phyloP scores from a whole-genome alignment of 805 yeast genomes.

The Candida dajiaensis region DNA sequence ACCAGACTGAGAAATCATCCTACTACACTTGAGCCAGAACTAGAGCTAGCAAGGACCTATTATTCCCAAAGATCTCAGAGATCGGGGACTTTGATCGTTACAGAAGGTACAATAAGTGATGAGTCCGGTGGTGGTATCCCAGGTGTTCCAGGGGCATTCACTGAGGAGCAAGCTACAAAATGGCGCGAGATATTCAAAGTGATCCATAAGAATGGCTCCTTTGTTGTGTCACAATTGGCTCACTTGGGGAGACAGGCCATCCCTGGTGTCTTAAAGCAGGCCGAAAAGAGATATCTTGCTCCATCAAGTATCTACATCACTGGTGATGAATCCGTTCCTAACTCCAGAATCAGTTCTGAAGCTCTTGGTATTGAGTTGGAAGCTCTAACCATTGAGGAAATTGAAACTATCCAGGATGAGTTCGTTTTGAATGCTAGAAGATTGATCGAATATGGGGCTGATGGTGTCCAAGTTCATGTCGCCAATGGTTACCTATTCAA shows the following conservation, averaged over 20 bases:
- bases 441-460: conserved; percentile 33
- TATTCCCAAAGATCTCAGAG: conserved; percentile 47
- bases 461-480: conserved; percentile 59
- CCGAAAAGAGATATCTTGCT: conserved; percentile 30
- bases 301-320: conserved; percentile 29
- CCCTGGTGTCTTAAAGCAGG: conserved; percentile 26
- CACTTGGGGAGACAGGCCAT: conserved; percentile 32
- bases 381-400: conserved; percentile 14
- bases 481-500: conserved; percentile 61
- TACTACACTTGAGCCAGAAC: conserved; percentile 29
- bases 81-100: conserved; percentile 52
- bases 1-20: conserved; percentile 36
- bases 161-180: conserved; percentile 36
- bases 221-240: conserved; percentile 43
- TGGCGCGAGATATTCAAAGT: conserved; percentile 42
- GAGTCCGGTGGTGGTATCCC: conserved; percentile 31
- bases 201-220: conserved; percentile 43
- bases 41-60: conserved; percentile 41
- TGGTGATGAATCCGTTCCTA: conserved; percentile 1
- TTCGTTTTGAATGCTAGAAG: conserved; percentile 39
- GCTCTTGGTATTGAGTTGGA: conserved; percentile 27
- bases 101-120: conserved; percentile 49
- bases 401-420: conserved; percentile 33
- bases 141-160: conserved; percentile 43
- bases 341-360: conserved; percentile 24